Evolutionary conservation across 2,329 filamentous ascomycete genomes (phyloP), one percentile per base, ranked within the genome.

Genomic region (Alternaria ethzedia): DNA sequence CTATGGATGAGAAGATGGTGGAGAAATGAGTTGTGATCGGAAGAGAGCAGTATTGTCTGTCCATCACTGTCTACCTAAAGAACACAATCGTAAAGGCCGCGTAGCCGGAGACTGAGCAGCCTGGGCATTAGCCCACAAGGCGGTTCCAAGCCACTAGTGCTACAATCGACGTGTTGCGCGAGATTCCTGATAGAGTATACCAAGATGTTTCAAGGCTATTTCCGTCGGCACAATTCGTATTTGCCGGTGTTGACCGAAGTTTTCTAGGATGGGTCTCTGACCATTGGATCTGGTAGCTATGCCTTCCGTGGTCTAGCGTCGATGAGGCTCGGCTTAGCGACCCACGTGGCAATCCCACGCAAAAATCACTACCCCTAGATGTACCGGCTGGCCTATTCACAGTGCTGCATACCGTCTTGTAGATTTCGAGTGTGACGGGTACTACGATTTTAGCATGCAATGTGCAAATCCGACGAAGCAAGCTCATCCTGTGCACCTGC

Each of bases 101-200:
- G 28, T 32, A 23, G 15, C 28, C 10, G 13, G 36, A 43, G 12
- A n/a, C 46, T 41, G 36, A 20, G 46, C n/a, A 52, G 21, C 47
- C 20, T 26, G 13, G 59, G 25, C 36, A 49, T n/a, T 15, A 15
- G 26, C 44, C 25, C 28, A 41, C 51, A 51, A 36, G 12, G 36
- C 44, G 30, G 55, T 69, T 28, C 69, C 69, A 71, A 71, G 69
- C 66, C 69, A 69, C 58, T 71, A 71, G 69, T 30, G 69, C 69
- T 61, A 52, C 25, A 47, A 70, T 71, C 69, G 46, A 71, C 66
- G 28, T 54, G 46, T 54, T 8, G 20, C 43, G 28, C 43, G 45
- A 63, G 26, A 25, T 70, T 57, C 68, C 68, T 25, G 28, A 70
- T 63, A 25, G 13, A 57, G 69, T 64, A 67, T 64, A 70, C 67